Evolutionary conservation across 2,329 filamentous ascomycete species (phyloP).

Genomic region (Eurotiales sp.): DNA sequence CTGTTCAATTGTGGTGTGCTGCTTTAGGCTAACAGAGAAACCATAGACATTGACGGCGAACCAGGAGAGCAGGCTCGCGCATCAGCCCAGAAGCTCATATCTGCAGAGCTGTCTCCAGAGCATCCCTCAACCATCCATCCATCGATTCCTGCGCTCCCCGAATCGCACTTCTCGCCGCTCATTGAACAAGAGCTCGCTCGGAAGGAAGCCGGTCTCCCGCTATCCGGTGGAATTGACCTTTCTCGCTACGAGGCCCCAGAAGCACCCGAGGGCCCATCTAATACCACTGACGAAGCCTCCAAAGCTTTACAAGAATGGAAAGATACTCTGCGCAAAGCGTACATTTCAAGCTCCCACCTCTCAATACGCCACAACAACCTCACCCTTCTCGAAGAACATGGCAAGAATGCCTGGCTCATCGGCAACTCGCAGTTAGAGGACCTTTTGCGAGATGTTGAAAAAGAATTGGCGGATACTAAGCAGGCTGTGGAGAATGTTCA

Average conservation of each 20-base stretch:
- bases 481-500: conserved; percentile 71
- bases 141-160: conserved; percentile 52
- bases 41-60: conserved; percentile 75
- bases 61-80: conserved; percentile 60
- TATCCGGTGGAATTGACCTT: conserved; percentile 65
- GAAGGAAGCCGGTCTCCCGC: conserved; percentile 57
- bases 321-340: conserved; percentile 52
- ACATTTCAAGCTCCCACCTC: conserved; percentile 58
- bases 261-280: conserved; percentile 44
- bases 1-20: conserved; percentile 5
- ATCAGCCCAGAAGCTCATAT: conserved; percentile 66
- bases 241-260: conserved; percentile 79
- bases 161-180: conserved; percentile 60
- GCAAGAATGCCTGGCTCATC: conserved; percentile 88
- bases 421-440: conserved; percentile 77
- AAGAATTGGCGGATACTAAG: conserved; percentile 66
- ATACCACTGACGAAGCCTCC: conserved; percentile 23
- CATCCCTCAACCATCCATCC: conserved; percentile 53
- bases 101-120: conserved; percentile 57
- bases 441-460: conserved; percentile 65
- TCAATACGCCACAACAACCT: conserved; percentile 58
- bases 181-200: conserved; percentile 66
- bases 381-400: conserved; percentile 70
- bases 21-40: conserved; percentile 13
- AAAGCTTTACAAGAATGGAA: conserved; percentile 47